These are phyloP conservation scores for Aspergillus neoniger DNA, from an alignment of 2,329 filamentous ascomycete genomes.

Conservation along the genomic window DNA sequence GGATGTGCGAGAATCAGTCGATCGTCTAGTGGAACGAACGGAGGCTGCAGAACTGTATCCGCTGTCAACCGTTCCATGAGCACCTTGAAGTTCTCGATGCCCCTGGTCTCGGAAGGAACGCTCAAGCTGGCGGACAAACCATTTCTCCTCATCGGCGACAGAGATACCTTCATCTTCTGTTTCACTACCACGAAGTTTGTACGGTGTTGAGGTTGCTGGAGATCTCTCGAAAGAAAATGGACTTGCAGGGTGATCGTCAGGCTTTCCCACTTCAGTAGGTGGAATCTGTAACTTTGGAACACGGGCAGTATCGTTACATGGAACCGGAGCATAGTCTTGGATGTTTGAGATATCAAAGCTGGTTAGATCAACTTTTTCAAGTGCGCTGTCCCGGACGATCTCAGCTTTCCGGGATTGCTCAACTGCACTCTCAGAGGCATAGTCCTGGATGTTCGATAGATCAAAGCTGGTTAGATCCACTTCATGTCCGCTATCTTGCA, in stretches of 20 bases:
- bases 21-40: constrained; percentile 29
- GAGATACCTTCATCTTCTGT: constrained; percentile 21
- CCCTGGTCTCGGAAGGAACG: constrained; percentile 11
- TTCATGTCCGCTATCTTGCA: background rate
- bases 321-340: background rate
- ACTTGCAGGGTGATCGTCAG: constrained; percentile 31
- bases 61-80: constrained; percentile 39
- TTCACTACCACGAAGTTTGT: constrained; percentile 19
- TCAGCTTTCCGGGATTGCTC: background rate
- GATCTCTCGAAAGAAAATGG: constrained; percentile 40
- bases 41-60: constrained; percentile 43
- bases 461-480: background rate
- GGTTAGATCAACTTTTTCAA: background rate
- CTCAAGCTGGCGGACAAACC: constrained; percentile 12
- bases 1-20: constrained; percentile 31
- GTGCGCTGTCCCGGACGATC: background rate
- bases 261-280: constrained; percentile 17
- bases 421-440: background rate
- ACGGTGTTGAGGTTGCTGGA: constrained; percentile 23
- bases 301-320: background rate
- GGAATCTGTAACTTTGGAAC: constrained; percentile 24
- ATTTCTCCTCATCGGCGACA: constrained; percentile 23
- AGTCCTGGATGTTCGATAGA: background rate
- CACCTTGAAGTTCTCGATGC: constrained; percentile 23
- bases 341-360: background rate